Evolutionary conservation across 352 stramenopile species (phyloP).

Genomic region (Globisporangium rhizosaccharum): DNA sequence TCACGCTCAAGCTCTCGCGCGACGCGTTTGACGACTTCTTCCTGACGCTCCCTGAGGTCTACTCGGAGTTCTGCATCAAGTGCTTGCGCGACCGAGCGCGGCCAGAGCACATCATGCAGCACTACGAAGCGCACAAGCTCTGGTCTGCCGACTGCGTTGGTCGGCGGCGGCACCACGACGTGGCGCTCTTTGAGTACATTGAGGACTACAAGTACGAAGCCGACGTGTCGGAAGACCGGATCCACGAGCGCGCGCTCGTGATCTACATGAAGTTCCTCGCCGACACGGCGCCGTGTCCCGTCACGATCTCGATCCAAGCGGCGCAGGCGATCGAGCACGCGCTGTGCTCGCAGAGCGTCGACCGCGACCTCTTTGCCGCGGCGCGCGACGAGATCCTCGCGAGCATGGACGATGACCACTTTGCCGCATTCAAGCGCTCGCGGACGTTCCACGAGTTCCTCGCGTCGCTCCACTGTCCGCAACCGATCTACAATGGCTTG

Average conservation of each 20-base stretch:
- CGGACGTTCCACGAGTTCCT: conserved; percentile 46
- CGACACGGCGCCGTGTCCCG: conserved; percentile 24
- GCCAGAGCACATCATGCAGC: conserved; percentile 60
- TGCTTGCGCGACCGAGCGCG: conserved; percentile 41
- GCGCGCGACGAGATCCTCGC: conserved; percentile 44
- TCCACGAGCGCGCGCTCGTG: conserved; percentile 45
- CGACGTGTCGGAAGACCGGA: conserved; percentile 40
- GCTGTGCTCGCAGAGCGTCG: conserved; percentile 31
- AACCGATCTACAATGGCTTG: conserved; percentile 33
- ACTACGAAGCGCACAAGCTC: conserved; percentile 54
- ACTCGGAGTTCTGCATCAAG: conserved; percentile 65
- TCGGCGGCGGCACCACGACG: conserved; percentile 36
- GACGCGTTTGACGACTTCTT: conserved; percentile 55
- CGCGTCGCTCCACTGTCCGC: conserved; percentile 32
- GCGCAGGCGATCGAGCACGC: conserved; percentile 39
- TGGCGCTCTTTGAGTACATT: conserved; percentile 57
- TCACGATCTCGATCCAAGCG: conserved; percentile 22
- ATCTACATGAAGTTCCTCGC: conserved; percentile 59
- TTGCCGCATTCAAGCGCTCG: conserved; percentile 41
- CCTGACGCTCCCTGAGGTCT: conserved; percentile 41
- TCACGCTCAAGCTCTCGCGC: conserved; percentile 34
- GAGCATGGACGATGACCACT: conserved; percentile 43
- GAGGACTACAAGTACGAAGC: conserved; percentile 63
- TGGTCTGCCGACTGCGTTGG: conserved; percentile 55
- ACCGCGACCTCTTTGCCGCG: conserved; percentile 33